Evolutionary conservation across 169 alveolate species (phyloP).

Genomic region (Eimeria acervulina): DNA sequence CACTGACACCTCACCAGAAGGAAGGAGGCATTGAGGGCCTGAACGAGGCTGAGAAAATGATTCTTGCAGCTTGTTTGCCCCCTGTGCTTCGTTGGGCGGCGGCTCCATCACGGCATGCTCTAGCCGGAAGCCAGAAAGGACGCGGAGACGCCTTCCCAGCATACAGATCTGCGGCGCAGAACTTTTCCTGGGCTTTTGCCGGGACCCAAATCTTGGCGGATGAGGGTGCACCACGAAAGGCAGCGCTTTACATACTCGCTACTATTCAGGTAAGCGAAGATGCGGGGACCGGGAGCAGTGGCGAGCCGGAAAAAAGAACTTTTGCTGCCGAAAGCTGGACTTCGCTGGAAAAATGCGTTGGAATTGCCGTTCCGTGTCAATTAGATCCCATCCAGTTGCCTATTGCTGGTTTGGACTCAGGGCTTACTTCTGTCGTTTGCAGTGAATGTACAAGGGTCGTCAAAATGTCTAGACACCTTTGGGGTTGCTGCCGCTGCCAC

Average conservation of each 20-base stretch:
- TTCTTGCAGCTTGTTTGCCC: conserved; percentile 55
- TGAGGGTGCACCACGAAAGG: conserved; percentile 61
- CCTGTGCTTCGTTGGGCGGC: conserved; percentile 45
- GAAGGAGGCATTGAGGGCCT: background rate
- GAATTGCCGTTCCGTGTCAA: background rate
- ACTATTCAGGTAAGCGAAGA: conserved; percentile 36
- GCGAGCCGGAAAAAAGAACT: background rate
- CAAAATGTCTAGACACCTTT: conserved; percentile 43
- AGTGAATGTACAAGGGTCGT: conserved; percentile 33
- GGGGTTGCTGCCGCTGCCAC: conserved; percentile 77
- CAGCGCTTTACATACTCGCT: conserved; percentile 33
- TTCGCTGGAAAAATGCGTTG: background rate
- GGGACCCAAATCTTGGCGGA: background rate
- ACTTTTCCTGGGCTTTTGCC: conserved; percentile 27
- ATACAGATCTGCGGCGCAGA: background rate
- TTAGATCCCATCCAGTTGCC: background rate
- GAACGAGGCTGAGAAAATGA: background rate
- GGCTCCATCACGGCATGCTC: background rate
- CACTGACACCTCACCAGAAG: background rate
- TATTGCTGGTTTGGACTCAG: background rate
- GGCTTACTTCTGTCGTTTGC: conserved; percentile 68
- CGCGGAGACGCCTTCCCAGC: background rate
- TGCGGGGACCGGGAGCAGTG: background rate
- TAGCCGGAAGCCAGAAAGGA: conserved; percentile 4
- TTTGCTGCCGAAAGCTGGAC: background rate